phyloP scores from a whole-genome alignment of 2,329 filamentous ascomycete genomes.

The Nemania abortiva region DNA sequence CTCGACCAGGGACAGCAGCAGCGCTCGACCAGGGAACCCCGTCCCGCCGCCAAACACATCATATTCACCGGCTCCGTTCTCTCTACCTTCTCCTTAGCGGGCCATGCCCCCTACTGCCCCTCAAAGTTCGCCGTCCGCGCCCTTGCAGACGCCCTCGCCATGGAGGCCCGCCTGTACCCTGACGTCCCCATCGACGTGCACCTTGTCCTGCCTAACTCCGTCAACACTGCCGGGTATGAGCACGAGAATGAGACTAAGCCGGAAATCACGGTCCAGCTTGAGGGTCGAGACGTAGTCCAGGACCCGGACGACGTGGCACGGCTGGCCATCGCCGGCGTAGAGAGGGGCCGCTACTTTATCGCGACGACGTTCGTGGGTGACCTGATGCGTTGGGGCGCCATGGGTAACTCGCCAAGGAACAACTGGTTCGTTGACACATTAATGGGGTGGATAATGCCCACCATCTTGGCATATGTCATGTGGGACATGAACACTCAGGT shows the following conservation, averaged over 20 bases:
- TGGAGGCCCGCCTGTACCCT: not conserved
- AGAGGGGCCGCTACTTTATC: not conserved
- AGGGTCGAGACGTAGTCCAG: too few species aligned
- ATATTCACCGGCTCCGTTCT: not conserved
- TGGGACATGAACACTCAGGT: not conserved
- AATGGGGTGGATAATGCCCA: not conserved
- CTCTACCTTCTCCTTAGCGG: not conserved
- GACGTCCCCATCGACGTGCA: not conserved
- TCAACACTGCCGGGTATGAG: not conserved
- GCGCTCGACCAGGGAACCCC: not conserved
- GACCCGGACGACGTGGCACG: too few species aligned
- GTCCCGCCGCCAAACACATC: not conserved
- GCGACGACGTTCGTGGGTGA: not conserved
- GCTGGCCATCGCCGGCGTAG: too few species aligned
- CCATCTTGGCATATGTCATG: too few species aligned
- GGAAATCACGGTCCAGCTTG: too few species aligned
- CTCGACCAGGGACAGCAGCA: not conserved
- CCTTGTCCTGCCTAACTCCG: not conserved
- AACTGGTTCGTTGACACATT: not conserved
- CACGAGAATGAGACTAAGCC: too few species aligned
- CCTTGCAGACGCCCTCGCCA: not conserved
- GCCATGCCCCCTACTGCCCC: not conserved
- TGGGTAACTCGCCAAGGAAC: not conserved
- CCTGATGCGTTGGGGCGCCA: not conserved
- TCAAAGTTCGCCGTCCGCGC: slow-evolving; percentile 1